A percentile compares a stretch with the other conserved stretches of the same genome.
These are phyloP conservation scores for Conticribra weissflogii DNA, from an alignment of 108 stramenopile species.

Conservation along the genomic window DNA sequence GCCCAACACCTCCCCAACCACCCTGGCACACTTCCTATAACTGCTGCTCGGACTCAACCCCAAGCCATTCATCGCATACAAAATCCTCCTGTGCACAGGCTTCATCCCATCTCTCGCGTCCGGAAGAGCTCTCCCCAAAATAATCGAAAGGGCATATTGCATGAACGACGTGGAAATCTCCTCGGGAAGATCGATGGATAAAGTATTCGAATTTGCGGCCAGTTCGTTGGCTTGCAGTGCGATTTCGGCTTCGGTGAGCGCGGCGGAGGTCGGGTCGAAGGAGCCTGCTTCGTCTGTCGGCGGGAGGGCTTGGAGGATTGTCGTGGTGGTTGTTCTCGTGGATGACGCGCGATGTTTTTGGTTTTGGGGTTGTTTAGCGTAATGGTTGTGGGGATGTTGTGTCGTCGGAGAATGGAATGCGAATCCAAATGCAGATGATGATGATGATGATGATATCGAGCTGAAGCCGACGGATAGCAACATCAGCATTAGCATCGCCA, in stretches of 20 bases:
- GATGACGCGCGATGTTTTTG: no score
- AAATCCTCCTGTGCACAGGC: slow-evolving; percentile 95
- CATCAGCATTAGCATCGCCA: no score
- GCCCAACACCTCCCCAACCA: slow-evolving; percentile 95
- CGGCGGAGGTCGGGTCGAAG: slow-evolving; percentile 23
- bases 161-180: slow-evolving; percentile 84
- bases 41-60: slow-evolving; percentile 63
- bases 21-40: slow-evolving; percentile 98
- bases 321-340: background rate
- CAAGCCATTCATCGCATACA: slow-evolving; percentile 94
- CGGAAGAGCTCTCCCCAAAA: slow-evolving; percentile 94
- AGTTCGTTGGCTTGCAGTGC: slow-evolving; percentile 44
- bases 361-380: no score
- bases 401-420: no score
- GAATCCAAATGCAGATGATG: no score
- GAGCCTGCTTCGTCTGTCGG: slow-evolving; percentile 35
- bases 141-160: slow-evolving; percentile 94
- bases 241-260: slow-evolving; percentile 37
- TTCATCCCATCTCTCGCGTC: slow-evolving; percentile 97
- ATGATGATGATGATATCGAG: no score
- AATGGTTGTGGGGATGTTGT: no score
- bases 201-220: background rate
- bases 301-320: slow-evolving; percentile 1
- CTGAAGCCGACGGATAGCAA: no score
- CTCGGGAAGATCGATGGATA: slow-evolving; percentile 64